Percentiles rank a stretch among this genome's conserved stretches.
Conservation (phyloP, 176 grass and related monocot genomes). For the Elaeis guineensis region DNA sequence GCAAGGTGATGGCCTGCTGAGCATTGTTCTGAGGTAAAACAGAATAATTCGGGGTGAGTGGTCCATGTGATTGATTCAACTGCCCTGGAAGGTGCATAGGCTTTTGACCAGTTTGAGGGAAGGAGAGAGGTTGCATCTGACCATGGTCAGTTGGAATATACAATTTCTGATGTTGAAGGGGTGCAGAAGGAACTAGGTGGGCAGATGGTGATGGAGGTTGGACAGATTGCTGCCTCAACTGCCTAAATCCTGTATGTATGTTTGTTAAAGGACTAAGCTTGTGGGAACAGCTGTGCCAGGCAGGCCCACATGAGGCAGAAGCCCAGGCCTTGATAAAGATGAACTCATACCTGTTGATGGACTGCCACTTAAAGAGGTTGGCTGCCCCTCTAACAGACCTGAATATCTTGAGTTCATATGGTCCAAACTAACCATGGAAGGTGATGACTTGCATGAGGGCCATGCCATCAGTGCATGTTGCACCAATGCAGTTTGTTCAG, state of each 20-base stretch:
- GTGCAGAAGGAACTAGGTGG: conserved; percentile 25
- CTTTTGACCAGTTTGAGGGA: conserved; percentile 29
- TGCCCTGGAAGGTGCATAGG: conserved; percentile 15
- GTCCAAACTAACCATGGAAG: conserved; percentile 22
- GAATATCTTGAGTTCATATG: conserved; percentile 37
- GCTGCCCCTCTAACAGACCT: conserved; percentile 27
- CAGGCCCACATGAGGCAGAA: neutral
- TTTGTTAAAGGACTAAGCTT: too few species aligned
- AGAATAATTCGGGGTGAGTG: conserved; percentile 15
- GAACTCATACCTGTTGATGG: conserved; percentile 31
- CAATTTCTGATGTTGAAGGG: conserved; percentile 35
- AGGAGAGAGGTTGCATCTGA: conserved; percentile 33
- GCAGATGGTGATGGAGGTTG: conserved; percentile 39
- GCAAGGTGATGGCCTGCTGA: conserved; percentile 11
- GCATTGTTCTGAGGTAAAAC: conserved; percentile 24
- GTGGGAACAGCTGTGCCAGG: too few species aligned
- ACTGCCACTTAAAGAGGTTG: conserved; percentile 17
- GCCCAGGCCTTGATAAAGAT: conserved; percentile 13
- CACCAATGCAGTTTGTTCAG: conserved; percentile 21
- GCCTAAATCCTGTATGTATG: conserved; percentile 17
- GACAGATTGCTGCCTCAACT: conserved; percentile 53
- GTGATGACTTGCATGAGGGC: conserved; percentile 20
- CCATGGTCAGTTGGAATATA: conserved; percentile 38
- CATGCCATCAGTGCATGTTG: conserved; percentile 30
- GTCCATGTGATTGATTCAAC: conserved; percentile 18